Percentiles rank a stretch among this genome's conserved stretches.
phyloP scores from a whole-genome alignment of 2,329 filamentous ascomycete genomes.

The Aplosporella prunicola region DNA sequence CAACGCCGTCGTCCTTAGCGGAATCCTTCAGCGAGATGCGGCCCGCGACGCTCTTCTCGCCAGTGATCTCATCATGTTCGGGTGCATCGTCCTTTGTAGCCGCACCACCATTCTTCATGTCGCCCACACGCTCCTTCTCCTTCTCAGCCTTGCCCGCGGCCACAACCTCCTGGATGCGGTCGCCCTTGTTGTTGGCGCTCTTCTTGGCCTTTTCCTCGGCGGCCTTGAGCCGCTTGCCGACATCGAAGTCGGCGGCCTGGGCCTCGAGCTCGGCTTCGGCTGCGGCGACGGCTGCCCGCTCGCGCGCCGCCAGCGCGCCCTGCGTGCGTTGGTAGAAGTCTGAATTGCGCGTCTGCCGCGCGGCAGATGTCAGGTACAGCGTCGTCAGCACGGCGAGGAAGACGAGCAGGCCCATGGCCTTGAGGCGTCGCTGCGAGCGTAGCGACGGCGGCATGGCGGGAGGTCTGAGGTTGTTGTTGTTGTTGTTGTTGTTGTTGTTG shows the following conservation, averaged over 20 bases:
- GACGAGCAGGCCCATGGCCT: constrained; percentile 55
- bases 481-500: neutral
- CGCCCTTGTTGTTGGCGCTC: constrained; percentile 56
- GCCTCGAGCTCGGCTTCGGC: constrained; percentile 34
- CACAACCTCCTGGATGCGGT: constrained; percentile 34
- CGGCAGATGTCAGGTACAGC: constrained; percentile 62
- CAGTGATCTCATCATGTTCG: constrained; percentile 16
- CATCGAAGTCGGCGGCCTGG: constrained; percentile 45
- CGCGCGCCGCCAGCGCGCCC: constrained; percentile 35
- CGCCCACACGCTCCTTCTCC: constrained; percentile 12
- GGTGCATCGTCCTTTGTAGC: constrained; percentile 8
- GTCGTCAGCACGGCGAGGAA: constrained; percentile 56
- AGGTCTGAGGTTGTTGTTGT: neutral
- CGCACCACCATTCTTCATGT: constrained; percentile 13
- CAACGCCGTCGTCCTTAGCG: constrained; percentile 29
- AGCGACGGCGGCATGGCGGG: constrained; percentile 17
- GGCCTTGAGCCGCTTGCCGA: constrained; percentile 52
- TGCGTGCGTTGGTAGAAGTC: constrained; percentile 53
- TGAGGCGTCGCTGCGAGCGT: constrained; percentile 51
- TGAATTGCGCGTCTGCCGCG: constrained; percentile 42
- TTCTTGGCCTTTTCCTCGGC: constrained; percentile 62
- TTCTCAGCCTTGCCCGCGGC: constrained; percentile 19
- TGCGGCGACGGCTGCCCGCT: constrained; percentile 24
- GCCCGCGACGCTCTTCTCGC: constrained; percentile 45
- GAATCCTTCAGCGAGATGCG: constrained; percentile 41